Percentiles rank a stretch among this genome's conserved stretches.
These are phyloP conservation scores for Barbatosphaeria neglecta DNA, from an alignment of 495 filamentous ascomycete species.

Conservation along the genomic window DNA sequence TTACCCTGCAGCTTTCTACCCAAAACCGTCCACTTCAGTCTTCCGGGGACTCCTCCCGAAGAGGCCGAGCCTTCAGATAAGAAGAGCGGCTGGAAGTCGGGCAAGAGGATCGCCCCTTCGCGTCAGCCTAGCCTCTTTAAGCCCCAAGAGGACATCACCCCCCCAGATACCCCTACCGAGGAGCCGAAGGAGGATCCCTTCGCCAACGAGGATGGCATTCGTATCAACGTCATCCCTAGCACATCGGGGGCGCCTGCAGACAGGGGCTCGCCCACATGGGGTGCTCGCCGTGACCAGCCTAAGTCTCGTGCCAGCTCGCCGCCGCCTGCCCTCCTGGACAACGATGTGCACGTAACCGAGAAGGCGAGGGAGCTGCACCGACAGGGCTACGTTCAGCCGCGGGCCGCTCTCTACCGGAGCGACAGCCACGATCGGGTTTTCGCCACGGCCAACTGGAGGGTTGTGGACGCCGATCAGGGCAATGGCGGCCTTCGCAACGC, in stretches of 20 bases:
- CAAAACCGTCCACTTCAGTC: conserved; percentile 72
- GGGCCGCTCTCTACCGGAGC: conserved; percentile 23
- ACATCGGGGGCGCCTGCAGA: conserved; percentile 41
- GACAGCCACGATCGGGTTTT: conserved; percentile 53
- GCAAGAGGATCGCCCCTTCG: conserved; percentile 17
- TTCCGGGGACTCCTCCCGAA: conserved; percentile 22
- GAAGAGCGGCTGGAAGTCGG: conserved; percentile 11
- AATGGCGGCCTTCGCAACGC: conserved; percentile 87
- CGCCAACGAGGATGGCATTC: conserved; percentile 38
- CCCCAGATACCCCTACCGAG: conserved; percentile 50
- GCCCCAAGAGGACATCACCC: conserved; percentile 30
- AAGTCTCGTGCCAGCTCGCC: conserved; percentile 53
- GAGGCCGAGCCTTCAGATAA: conserved; percentile 20
- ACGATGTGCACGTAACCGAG: conserved; percentile 38
- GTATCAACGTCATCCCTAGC: conserved; percentile 24
- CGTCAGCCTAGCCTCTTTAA: conserved; percentile 34
- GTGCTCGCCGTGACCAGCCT: conserved; percentile 58
- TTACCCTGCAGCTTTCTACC: conserved; percentile 60
- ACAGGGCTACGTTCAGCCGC: conserved; percentile 34
- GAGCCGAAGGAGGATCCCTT: conserved; percentile 51
- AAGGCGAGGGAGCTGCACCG: conserved; percentile 38
- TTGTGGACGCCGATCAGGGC: conserved; percentile 74
- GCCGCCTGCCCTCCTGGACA: conserved; percentile 61
- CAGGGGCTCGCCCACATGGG: conserved; percentile 60
- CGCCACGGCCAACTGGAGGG: conserved; percentile 61